Base-by-base conservation (phyloP, 345 rosid species). In the Draba incana region DNA sequence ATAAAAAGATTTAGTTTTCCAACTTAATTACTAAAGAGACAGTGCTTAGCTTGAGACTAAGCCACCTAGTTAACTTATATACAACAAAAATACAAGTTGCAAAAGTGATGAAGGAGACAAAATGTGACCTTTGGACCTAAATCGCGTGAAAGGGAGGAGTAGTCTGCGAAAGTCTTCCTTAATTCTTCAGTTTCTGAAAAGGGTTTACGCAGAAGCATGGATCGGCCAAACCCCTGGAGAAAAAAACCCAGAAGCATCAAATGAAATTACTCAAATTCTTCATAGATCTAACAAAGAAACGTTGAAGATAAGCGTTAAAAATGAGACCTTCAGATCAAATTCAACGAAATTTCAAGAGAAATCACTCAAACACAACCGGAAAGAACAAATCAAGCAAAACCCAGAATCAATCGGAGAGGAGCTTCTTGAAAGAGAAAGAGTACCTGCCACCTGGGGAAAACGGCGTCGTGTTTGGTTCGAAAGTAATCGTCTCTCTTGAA, bases 401-500 rank as follows among this genome's bases (percentile, higher is more conserved):
- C 27, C 25, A 0, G 35, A 41, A 69, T 50, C 35, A 25, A 50
- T 52, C 16, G 30, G 35, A 63, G 35, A 47, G 54, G 0, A 13
- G 3, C n/a, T 44, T 60, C 25, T 43, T n/a, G 31, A 41, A 20
- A 20, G 20, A 43, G 47, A 51, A 43, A 54, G 54, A 50, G 46
- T 33, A 89, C 98, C 92, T 86, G 80, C 97, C 98, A 90, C 38
- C 79, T 81, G 74, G 86, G 75, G 80, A 86, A 86, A n/a, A 63
- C 62, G 9, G 85, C 66, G 43, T 83, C 96, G 79, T 83, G 89
- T 48, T 86, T 85, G 70, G 88, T 84, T 51, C 81, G 85, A 10
- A 48, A 55, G 70, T 71, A 79, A 67, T 88, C 84, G 65, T 93
- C 97, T 77, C 92, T 82, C 80, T 78, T 84, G 66, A 77, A 52